Evolutionary conservation across 148 eudicot species (phyloP).

Genomic region (Vaccinium myrtillus): DNA sequence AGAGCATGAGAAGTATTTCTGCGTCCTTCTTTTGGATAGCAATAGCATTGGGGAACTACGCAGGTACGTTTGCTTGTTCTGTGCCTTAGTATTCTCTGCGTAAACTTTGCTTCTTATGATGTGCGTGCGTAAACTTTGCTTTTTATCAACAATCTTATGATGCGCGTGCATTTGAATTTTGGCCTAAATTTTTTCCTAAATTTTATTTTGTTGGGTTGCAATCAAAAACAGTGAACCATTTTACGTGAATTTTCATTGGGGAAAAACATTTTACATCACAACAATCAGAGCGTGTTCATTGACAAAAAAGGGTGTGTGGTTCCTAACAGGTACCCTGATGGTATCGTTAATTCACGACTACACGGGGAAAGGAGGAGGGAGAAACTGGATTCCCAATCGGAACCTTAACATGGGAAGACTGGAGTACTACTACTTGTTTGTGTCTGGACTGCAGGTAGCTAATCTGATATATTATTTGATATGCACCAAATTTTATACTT

Average conservation of each 20-base stretch:
- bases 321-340: constrained; percentile 35
- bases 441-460: constrained; percentile 36
- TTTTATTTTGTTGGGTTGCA: neutral
- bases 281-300: neutral
- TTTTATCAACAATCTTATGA: neutral
- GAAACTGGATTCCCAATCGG: constrained; percentile 43
- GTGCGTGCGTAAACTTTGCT: neutral
- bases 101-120: neutral
- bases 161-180: neutral
- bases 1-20: constrained; percentile 29
- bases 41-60: constrained; percentile 42
- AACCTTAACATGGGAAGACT: constrained; percentile 39
- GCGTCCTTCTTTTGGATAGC: constrained; percentile 47
- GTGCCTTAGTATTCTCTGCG: neutral
- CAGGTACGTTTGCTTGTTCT: neutral
- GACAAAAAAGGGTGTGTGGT: neutral
- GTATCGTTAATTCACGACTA: constrained; percentile 42
- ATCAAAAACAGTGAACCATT: neutral
- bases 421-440: constrained; percentile 40
- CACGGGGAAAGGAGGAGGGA: constrained; percentile 21
- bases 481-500: neutral
- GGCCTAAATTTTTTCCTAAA: neutral
- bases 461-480: constrained; percentile 13
- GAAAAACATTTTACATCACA: neutral
- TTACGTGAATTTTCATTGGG: neutral